Conservation (phyloP, 208 protist species). For the Tritrichomonas musculus region DNA sequence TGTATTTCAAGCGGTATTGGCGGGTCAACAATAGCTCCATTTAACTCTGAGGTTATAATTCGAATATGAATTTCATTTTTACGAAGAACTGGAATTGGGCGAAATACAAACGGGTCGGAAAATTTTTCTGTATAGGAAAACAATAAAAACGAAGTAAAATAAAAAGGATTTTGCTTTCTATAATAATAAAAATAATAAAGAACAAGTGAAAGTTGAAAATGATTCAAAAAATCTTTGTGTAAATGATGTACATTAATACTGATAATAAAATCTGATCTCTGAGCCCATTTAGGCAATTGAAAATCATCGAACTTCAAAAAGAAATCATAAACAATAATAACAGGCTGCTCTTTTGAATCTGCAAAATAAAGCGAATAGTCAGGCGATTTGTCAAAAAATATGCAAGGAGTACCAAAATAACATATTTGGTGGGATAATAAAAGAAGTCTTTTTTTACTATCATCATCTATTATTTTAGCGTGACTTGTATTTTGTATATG, state of each 20-base stretch:
- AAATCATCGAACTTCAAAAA: background rate
- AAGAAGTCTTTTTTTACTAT: background rate
- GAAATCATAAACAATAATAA: background rate
- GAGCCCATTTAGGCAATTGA: background rate
- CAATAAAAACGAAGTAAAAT: constrained; percentile 2
- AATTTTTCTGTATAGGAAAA: background rate
- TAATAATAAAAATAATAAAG: background rate
- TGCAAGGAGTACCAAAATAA: background rate
- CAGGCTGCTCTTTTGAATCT: background rate
- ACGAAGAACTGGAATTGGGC: background rate
- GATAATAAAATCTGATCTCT: background rate
- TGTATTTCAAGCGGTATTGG: background rate
- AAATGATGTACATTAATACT: background rate
- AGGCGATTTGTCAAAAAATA: background rate
- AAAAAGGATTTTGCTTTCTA: background rate
- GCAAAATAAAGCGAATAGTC: background rate
- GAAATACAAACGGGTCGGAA: background rate
- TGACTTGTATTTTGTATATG: too few relatives aligned
- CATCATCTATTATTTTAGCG: too few relatives aligned
- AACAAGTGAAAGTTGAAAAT: background rate
- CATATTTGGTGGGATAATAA: background rate
- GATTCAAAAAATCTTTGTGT: background rate
- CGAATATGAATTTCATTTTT: background rate
- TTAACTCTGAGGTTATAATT: background rate
- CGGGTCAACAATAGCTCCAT: background rate